These are phyloP conservation scores for Sugiyamaella smithiae DNA, from an alignment of 805 yeast species.

Conservation along the genomic window DNA sequence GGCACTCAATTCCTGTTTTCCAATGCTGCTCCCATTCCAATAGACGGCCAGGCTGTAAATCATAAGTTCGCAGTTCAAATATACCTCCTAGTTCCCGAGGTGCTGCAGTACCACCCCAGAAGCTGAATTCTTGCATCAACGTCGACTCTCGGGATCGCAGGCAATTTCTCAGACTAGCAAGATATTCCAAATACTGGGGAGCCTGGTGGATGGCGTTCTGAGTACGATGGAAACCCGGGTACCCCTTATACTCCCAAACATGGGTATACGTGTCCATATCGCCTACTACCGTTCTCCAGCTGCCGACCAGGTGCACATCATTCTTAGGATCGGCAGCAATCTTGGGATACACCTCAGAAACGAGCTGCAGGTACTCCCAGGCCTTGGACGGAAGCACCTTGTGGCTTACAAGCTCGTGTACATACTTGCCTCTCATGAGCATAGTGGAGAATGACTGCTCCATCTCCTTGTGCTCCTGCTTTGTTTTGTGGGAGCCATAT, in stretches of 20 bases:
- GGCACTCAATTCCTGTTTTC: slow-evolving; percentile 40
- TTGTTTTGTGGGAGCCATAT: slow-evolving; percentile 38
- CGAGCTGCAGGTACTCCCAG: slow-evolving; percentile 36
- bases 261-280: slow-evolving; percentile 41
- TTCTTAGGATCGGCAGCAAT: slow-evolving; percentile 34
- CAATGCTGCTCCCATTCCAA: slow-evolving; percentile 45
- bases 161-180: slow-evolving; percentile 31
- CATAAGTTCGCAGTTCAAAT: slow-evolving; percentile 41
- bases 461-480: slow-evolving; percentile 34
- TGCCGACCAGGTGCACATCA: slow-evolving; percentile 39
- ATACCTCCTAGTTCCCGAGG: slow-evolving; percentile 42
- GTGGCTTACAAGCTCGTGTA: slow-evolving; percentile 40
- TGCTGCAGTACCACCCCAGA: slow-evolving; percentile 46
- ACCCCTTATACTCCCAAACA: slow-evolving; percentile 44
- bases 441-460: slow-evolving; percentile 36
- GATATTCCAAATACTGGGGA: slow-evolving; percentile 31
- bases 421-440: slow-evolving; percentile 41
- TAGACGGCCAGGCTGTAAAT: slow-evolving; percentile 39
- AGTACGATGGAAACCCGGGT: slow-evolving; percentile 40
- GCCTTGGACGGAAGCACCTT: slow-evolving; percentile 37
- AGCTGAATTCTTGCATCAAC: slow-evolving; percentile 42
- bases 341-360: slow-evolving; percentile 34
- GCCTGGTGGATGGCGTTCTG: slow-evolving; percentile 34
- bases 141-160: slow-evolving; percentile 36
- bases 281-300: slow-evolving; percentile 43